These are phyloP conservation scores for Cladochytrium replicatum DNA, from an alignment of 192 early-diverging fungal genomes.

Conservation along the genomic window DNA sequence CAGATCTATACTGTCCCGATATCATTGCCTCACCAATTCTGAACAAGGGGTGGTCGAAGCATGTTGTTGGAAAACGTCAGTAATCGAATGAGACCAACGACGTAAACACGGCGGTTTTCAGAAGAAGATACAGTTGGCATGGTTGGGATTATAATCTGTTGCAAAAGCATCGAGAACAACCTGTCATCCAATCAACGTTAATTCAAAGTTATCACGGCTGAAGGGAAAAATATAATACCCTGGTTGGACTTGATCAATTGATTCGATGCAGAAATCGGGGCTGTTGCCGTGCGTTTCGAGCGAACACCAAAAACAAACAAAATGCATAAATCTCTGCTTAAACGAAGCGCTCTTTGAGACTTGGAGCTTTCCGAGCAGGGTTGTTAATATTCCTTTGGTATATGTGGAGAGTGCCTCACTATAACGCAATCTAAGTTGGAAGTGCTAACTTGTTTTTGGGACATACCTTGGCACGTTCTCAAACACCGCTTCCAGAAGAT, in stretches of 20 bases:
- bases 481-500: constrained; percentile 68
- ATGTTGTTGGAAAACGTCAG: constrained; percentile 46
- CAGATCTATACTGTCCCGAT: background rate
- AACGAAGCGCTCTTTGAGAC: too few relatives aligned
- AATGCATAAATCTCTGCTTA: too few relatives aligned
- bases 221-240: constrained; percentile 23
- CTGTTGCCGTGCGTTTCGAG: constrained; percentile 50
- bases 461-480: constrained; percentile 67
- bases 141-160: constrained; percentile 54
- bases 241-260: constrained; percentile 49
- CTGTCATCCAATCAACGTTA: constrained; percentile 25
- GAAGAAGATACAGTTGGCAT: constrained; percentile 42
- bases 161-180: constrained; percentile 57
- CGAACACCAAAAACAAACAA: too few relatives aligned
- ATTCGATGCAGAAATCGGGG: constrained; percentile 46
- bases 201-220: background rate
- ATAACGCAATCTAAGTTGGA: too few relatives aligned
- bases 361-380: too few relatives aligned
- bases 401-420: too few relatives aligned
- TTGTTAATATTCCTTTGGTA: too few relatives aligned
- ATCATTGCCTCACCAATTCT: background rate
- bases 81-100: constrained; percentile 53
- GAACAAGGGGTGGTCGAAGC: constrained; percentile 4
- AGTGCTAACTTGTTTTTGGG: too few relatives aligned
- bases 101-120: constrained; percentile 51